Evolutionary conservation across 2,329 filamentous ascomycete genomes (phyloP).

Genomic region (Lecanosticta acicola): DNA sequence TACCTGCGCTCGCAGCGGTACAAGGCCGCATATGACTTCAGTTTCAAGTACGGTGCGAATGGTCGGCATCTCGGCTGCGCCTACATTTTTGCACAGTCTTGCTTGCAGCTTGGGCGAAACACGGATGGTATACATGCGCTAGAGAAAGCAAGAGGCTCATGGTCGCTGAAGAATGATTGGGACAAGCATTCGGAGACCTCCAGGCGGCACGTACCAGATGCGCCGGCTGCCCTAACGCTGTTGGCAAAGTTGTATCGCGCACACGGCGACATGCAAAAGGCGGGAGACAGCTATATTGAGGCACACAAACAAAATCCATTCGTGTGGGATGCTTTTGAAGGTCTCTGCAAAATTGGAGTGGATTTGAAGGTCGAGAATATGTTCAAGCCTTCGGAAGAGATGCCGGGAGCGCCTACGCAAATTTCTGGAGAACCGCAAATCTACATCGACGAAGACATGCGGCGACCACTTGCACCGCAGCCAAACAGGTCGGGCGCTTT

Average conservation of each 20-base stretch:
- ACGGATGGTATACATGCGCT: conserved; percentile 77
- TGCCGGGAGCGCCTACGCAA: conserved; percentile 40
- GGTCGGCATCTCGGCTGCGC: conserved; percentile 78
- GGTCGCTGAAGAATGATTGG: conserved; percentile 69
- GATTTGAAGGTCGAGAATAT: conserved; percentile 77
- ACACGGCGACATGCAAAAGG: conserved; percentile 73
- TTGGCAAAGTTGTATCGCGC: conserved; percentile 82
- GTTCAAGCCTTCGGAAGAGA: conserved; percentile 68
- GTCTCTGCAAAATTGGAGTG: conserved; percentile 76
- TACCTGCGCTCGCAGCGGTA: conserved; percentile 76
- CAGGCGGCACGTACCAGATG: conserved; percentile 72
- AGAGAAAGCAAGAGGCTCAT: conserved; percentile 73
- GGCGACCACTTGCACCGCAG: conserved; percentile 23
- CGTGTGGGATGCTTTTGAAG: conserved; percentile 95
- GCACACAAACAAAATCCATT: conserved; percentile 86
- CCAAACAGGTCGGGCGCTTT: conserved; percentile 19
- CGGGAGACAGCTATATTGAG: conserved; percentile 80
- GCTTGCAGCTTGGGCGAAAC: conserved; percentile 69
- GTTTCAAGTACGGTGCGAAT: conserved; percentile 63
- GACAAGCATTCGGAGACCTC: conserved; percentile 71
- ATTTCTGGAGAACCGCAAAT: conserved; percentile 20
- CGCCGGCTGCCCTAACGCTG: conserved; percentile 74
- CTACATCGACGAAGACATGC: conserved; percentile 27
- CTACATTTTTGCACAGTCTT: conserved; percentile 88
- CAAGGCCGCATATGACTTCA: conserved; percentile 79